Evolutionary conservation across 2,329 filamentous ascomycete species (phyloP).

Genomic region (Fusarium aywerte): DNA sequence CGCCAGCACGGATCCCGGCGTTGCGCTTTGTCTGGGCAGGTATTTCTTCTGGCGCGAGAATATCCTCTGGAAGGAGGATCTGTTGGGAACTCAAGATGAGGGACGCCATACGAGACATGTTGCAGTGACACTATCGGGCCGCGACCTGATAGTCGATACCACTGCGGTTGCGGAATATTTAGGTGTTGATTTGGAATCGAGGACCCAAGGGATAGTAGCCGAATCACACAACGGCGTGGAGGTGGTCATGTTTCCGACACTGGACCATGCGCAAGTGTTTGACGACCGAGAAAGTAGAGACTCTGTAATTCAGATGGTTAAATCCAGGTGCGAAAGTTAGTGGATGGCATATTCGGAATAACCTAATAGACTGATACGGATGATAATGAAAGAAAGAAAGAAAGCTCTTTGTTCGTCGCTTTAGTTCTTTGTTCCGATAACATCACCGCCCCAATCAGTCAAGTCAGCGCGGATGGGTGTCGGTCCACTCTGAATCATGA

Average conservation of each 20-base stretch:
- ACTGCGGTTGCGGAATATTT: slow-evolving; percentile 68
- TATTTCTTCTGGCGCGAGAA: slow-evolving; percentile 80
- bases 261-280: slow-evolving; percentile 74
- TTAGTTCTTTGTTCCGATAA: slow-evolving; percentile 46
- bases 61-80: slow-evolving; percentile 75
- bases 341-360: slow-evolving; percentile 13
- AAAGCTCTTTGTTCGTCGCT: not conserved
- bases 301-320: slow-evolving; percentile 48
- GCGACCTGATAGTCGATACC: slow-evolving; percentile 74
- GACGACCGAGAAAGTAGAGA: slow-evolving; percentile 49
- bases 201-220: slow-evolving; percentile 16
- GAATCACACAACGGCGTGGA: slow-evolving; percentile 55
- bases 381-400: slow-evolving; percentile 7
- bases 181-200: slow-evolving; percentile 16
- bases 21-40: slow-evolving; percentile 70
- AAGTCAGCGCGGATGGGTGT: slow-evolving; percentile 71
- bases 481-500: slow-evolving; percentile 71
- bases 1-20: slow-evolving; percentile 73
- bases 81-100: slow-evolving; percentile 50
- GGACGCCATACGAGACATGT: slow-evolving; percentile 52
- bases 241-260: slow-evolving; percentile 67
- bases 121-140: slow-evolving; percentile 67
- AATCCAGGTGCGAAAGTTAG: slow-evolving; percentile 41
- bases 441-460: slow-evolving; percentile 68
- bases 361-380: not conserved